Evolutionary conservation across 805 yeast genomes (phyloP).

Genomic region (Wickerhamiella qilinensis): DNA sequence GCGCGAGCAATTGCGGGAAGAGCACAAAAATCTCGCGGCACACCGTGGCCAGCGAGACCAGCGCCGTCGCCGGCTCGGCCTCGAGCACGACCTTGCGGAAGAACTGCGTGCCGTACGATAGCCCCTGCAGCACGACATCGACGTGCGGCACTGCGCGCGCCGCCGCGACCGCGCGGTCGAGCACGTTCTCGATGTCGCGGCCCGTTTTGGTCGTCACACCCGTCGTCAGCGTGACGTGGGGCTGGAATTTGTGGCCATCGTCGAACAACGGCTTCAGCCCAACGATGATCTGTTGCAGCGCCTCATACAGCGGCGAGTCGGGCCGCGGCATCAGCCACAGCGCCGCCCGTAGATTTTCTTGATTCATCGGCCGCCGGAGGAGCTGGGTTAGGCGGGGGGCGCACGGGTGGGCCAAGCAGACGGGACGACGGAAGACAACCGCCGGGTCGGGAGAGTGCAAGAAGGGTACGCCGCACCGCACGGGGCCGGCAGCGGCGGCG

Average conservation of each 20-base stretch:
- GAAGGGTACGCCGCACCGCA: too few relatives aligned
- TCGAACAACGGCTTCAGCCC: conserved; percentile 58
- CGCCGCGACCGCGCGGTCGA: conserved; percentile 46
- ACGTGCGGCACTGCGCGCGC: conserved; percentile 26
- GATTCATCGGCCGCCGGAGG: too few relatives aligned
- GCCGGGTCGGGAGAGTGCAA: too few relatives aligned
- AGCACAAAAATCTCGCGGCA: conserved; percentile 23
- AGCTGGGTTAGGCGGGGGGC: too few relatives aligned
- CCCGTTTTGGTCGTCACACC: conserved; percentile 33
- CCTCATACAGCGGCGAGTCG: conserved; percentile 37
- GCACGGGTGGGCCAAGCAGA: too few relatives aligned
- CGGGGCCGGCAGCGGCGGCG: too few relatives aligned
- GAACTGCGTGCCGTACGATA: conserved; percentile 32
- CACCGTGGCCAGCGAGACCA: conserved; percentile 33
- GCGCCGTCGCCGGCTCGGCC: conserved; percentile 29
- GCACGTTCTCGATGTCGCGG: conserved; percentile 41
- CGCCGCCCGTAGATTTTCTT: conserved; percentile 20
- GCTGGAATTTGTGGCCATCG: conserved; percentile 51
- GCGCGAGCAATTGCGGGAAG: conserved; percentile 12
- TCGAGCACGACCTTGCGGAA: conserved; percentile 40
- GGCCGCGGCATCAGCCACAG: conserved; percentile 63
- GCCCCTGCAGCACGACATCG: conserved; percentile 27
- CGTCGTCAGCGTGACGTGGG: conserved; percentile 66
- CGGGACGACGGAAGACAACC: too few relatives aligned
- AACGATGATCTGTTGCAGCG: conserved; percentile 40